Conservation (phyloP, 139 green algal species). For the Chlamydomonas urium region DNA sequence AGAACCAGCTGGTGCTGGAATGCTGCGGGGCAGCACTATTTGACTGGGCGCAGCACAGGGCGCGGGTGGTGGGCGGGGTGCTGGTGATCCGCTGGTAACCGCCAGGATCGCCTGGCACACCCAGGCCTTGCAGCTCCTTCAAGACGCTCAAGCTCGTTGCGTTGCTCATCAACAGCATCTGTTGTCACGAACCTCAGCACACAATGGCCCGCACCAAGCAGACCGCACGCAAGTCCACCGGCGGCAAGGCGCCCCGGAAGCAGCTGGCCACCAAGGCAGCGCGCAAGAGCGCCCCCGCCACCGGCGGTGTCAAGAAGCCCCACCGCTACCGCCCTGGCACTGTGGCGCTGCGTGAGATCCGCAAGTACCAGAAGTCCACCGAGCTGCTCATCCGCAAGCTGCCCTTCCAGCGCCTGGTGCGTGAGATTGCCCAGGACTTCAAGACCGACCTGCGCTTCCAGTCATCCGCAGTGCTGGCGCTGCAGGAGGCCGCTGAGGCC, state of each 20-base stretch:
- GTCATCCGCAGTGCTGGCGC: constrained; percentile 83
- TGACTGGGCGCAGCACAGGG: too few species aligned
- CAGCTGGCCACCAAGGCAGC: constrained; percentile 89
- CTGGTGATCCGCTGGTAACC: too few species aligned
- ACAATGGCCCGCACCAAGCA: constrained; percentile 97
- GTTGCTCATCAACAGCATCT: too few species aligned
- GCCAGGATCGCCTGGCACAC: too few species aligned
- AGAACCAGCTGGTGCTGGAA: too few species aligned
- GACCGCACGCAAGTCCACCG: constrained; percentile 93
- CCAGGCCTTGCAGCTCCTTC: too few species aligned
- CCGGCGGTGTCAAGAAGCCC: constrained; percentile 88
- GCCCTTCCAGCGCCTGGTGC: constrained; percentile 11
- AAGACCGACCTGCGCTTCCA: constrained; percentile 68
- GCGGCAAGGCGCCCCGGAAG: constrained; percentile 92
- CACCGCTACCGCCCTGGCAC: constrained; percentile 87
- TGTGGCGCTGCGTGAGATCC: constrained; percentile 87
- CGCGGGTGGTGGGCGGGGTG: too few species aligned
- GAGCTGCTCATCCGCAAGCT: constrained; percentile 10
- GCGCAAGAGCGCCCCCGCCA: constrained; percentile 86
- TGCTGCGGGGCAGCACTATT: too few species aligned
- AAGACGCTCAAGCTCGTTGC: too few species aligned
- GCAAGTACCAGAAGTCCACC: constrained; percentile 14
- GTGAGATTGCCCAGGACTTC: constrained; percentile 4
- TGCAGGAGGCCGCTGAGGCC: constrained; percentile 95
- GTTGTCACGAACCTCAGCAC: too few species aligned